Percentiles rank a stretch among this genome's conserved stretches.
phyloP scores from a whole-genome alignment of 345 rosid species.

The Moricandia arvensis region DNA sequence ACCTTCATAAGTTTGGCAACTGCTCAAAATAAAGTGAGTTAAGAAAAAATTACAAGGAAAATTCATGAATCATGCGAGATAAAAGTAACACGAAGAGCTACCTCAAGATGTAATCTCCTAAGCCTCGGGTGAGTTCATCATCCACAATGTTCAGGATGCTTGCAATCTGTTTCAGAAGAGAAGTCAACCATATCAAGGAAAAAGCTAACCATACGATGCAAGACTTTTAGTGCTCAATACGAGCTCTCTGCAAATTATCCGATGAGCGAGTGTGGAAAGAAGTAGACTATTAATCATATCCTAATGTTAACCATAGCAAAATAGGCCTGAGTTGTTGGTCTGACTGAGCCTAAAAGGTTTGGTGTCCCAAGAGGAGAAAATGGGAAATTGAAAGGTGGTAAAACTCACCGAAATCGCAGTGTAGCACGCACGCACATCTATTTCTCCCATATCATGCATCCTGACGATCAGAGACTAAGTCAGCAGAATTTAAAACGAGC shows the following conservation, averaged over 20 bases:
- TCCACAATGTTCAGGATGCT: slow-evolving; percentile 77
- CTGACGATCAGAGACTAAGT: slow-evolving; percentile 37
- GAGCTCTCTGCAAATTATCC: background rate
- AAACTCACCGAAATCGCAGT: slow-evolving; percentile 84
- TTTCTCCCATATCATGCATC: slow-evolving; percentile 98
- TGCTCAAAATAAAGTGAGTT: slow-evolving; percentile 38
- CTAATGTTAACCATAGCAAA: background rate
- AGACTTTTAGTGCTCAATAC: too few species aligned
- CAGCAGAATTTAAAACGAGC: slow-evolving; percentile 1
- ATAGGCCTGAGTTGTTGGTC: slow-evolving; percentile 8
- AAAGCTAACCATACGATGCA: slow-evolving; percentile 1
- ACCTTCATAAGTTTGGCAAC: slow-evolving; percentile 99
- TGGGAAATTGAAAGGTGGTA: background rate
- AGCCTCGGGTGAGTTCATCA: slow-evolving; percentile 61
- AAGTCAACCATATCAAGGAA: slow-evolving; percentile 4
- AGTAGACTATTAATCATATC: background rate
- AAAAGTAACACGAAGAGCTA: slow-evolving; percentile 33
- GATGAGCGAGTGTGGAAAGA: slow-evolving; percentile 2
- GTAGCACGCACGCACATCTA: slow-evolving; percentile 94
- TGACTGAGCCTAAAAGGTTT: background rate
- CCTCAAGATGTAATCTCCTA: slow-evolving; percentile 94
- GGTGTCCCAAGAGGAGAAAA: slow-evolving; percentile 8
- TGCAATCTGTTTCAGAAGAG: slow-evolving; percentile 60
- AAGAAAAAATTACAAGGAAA: background rate
- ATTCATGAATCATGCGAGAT: background rate